phyloP scores from a whole-genome alignment of 2,329 filamentous ascomycete genomes.

The Canariomyces notabilis region DNA sequence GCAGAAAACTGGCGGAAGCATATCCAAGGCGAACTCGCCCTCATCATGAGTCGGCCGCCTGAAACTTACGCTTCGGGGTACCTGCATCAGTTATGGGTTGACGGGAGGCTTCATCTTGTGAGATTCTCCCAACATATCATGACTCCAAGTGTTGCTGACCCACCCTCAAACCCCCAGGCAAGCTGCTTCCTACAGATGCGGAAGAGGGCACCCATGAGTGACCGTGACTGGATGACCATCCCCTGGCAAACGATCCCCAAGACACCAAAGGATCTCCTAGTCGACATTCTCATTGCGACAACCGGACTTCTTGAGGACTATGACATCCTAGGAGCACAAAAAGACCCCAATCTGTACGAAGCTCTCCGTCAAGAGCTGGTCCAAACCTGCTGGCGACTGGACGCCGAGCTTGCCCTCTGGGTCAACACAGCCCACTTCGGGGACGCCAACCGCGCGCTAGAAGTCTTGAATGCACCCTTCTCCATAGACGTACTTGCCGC shows the following conservation, averaged over 20 bases:
- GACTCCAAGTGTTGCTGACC: too few species aligned
- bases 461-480: neutral
- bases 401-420: slow-evolving; percentile 10
- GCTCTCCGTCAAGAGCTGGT: slow-evolving; percentile 2
- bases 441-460: neutral
- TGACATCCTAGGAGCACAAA: slow-evolving; percentile 24
- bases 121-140: too few species aligned
- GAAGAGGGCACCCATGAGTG: too few species aligned
- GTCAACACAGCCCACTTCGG: neutral
- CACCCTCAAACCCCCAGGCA: too few species aligned
- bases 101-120: too few species aligned
- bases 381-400: slow-evolving; percentile 8
- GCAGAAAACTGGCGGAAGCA: too few species aligned
- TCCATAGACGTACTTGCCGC: slow-evolving; percentile 11
- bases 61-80: too few species aligned
- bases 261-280: slow-evolving; percentile 28
- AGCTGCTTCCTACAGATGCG: too few species aligned
- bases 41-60: too few species aligned
- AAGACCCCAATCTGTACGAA: slow-evolving; percentile 1
- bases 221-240: slow-evolving; percentile 30
- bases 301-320: slow-evolving; percentile 27
- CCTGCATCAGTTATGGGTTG: too few species aligned
- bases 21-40: too few species aligned
- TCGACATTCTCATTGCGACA: slow-evolving; percentile 30
- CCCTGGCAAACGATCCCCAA: slow-evolving; percentile 30